Evolutionary conservation across 2,329 filamentous ascomycete species (phyloP), one percentile per base, ranked within the genome.

Genomic region (Ceratocystis harringtonii): DNA sequence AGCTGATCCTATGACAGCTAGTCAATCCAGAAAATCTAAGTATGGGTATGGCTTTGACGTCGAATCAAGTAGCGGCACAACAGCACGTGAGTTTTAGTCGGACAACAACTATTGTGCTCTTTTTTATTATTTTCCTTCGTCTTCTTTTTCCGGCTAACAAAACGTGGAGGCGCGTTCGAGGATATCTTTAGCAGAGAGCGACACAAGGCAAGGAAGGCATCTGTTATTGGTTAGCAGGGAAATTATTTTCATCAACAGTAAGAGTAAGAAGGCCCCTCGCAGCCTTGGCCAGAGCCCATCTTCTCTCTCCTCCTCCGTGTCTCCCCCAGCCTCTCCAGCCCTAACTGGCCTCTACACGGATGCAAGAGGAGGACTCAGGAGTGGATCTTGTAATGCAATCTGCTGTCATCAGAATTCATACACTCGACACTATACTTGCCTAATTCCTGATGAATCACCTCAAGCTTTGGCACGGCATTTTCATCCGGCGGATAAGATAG

Each of bases 1-100:
- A 57, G 52, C 52, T 15, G 52, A 57, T 58, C 55, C 55, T 58
- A 25, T 58, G 55, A 58, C 28, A 58, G 28, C 55, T 58, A 58
- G 55, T 15, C 28, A 58, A 15, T 30, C 28, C 30, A 36, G 55
- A 17, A 58, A 30, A 19, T 19, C 55, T 58, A 58, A n/a, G 55
- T 58, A 52, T 58, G 30, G 55, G 28, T 5, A n/a, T n/a, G 17
- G 55, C 55, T 58, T 58, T 58, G 28, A 58, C 55, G 30, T 58
- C 28, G 30, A 58, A 58, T 36, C 28, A 25, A 30, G 30, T 17
- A 30, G 55, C 55, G 55, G 6, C 25, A 58, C 55, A 30, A 32
- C 8, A n/a, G 32, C 55, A 58, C 55, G 55, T 58, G 52, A 57
- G 32, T 25, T 15, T 17, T 57, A 32, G 22, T 36, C 5, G 32